Evolutionary conservation across 2,329 filamentous ascomycete genomes (phyloP).

Genomic region (Epichloe uncinata): DNA sequence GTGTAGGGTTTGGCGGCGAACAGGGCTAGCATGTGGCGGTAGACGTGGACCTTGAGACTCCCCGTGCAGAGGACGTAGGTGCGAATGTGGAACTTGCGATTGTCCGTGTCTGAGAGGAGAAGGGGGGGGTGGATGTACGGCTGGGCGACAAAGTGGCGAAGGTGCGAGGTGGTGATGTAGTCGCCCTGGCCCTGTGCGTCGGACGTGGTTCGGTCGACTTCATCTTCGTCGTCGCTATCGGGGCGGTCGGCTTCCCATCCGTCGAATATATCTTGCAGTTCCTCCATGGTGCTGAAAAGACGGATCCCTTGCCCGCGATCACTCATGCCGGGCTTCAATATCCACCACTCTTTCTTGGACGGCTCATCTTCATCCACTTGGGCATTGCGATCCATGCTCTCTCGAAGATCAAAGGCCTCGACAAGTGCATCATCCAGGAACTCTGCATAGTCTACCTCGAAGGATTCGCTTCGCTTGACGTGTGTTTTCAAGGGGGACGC

Average conservation of each 20-base stretch:
- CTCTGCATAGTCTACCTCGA: constrained; percentile 93
- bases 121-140: constrained; percentile 85
- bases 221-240: constrained; percentile 53
- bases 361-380: constrained; percentile 11
- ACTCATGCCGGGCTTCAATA: constrained; percentile 94
- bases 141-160: constrained; percentile 92
- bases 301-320: constrained; percentile 89
- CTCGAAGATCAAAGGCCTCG: constrained; percentile 76
- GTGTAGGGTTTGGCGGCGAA: constrained; percentile 68
- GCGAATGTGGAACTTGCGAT: constrained; percentile 86
- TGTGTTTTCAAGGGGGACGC: constrained; percentile 55
- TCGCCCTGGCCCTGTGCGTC: constrained; percentile 25
- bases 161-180: constrained; percentile 70
- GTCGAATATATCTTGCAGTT: constrained; percentile 80
- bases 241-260: constrained; percentile 65
- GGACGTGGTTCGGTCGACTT: constrained; percentile 18
- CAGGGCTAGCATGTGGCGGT: constrained; percentile 81
- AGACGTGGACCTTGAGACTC: constrained; percentile 70
- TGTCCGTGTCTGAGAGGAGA: constrained; percentile 46
- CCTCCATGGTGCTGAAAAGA: constrained; percentile 72
- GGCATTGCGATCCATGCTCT: constrained; percentile 59
- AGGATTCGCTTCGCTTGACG: constrained; percentile 67
- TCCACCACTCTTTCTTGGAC: constrained; percentile 73
- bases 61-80: constrained; percentile 80
- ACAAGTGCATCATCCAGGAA: constrained; percentile 88